Conservation (phyloP, 139 green algal species). For the Chlamydomonas eustigma region DNA sequence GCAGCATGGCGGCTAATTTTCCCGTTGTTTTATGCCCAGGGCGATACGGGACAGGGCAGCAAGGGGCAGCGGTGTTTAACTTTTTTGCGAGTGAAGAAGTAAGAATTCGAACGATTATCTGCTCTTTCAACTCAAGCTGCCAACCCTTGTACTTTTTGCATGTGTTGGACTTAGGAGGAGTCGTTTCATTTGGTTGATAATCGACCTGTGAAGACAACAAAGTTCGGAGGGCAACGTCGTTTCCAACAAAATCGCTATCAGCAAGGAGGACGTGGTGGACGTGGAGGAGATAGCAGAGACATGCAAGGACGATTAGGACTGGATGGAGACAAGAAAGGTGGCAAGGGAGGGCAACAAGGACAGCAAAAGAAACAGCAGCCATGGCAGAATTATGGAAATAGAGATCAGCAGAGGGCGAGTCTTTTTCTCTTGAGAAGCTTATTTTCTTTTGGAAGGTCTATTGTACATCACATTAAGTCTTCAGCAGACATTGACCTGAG, state of each 20-base stretch:
- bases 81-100: constrained; percentile 94
- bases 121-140: neutral
- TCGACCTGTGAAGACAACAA: constrained; percentile 58
- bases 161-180: constrained; percentile 88
- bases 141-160: too few species aligned
- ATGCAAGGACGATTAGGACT: constrained; percentile 41
- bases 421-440: too few species aligned
- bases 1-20: too few species aligned
- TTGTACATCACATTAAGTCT: too few species aligned
- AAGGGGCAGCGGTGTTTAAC: constrained; percentile 81
- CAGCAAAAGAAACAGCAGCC: constrained; percentile 29
- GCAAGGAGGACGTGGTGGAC: constrained; percentile 46
- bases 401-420: constrained; percentile 48
- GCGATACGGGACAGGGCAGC: constrained; percentile 24
- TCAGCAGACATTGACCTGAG: too few species aligned
- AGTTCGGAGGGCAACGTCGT: constrained; percentile 42
- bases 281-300: constrained; percentile 19
- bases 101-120: constrained; percentile 1
- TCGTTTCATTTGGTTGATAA: constrained; percentile 97
- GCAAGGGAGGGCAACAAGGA: constrained; percentile 30
- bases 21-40: neutral
- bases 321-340: constrained; percentile 38
- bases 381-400: constrained; percentile 41
- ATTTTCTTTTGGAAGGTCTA: too few species aligned
- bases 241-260: constrained; percentile 64